Base-by-base conservation (phyloP, 2,329 filamentous ascomycete species). In the Phoma sp. region DNA sequence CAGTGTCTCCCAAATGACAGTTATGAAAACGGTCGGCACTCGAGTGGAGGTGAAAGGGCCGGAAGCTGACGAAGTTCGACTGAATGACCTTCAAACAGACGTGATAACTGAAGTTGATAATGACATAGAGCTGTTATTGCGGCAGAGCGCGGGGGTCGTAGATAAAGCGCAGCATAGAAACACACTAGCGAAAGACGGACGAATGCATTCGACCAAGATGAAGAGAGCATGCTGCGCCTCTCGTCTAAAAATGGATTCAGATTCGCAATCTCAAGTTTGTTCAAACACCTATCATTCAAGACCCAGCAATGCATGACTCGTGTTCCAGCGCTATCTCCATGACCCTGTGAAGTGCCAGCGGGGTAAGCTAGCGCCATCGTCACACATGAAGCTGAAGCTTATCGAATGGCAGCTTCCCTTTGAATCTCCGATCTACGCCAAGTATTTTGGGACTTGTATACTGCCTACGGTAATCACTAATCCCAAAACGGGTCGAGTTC, bases 391-490 rank as follows among this genome's bases (percentile, higher is more conserved):
- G 25, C 26, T 28, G 4, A 10, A 28, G 18, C 43, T 43, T 38
- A 36, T 43, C 50, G 25, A 38, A 48, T 25, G 25, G 37, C 37
- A 42, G 43, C 43, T 43, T 37, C 28, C 18, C 17, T 25, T 18
- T 25, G 33, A 21, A 32, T n/a, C 21, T 7, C 15, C 21, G 43
- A 43, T 28, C 11, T 48, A 38, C 58, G 65, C 61, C 64, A 62
- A 64, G 60, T 33, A 29, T 25, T 40, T 50, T 62, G 62, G 69
- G 70, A 71, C 58, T 69, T 58, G 34, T 42, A 72, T 73, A 74
- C 72, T 61, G 20, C 42, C 52, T 65, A 65, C 36, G 70, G 70
- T 58, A 66, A 64, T 43, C 58, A 58, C 61, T 68, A 69, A 59
- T 23, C 66, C 62, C 47, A 28, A 66, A 47, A 21, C 49, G 59